Evolutionary conservation across 371 early-diverging fungal species (phyloP), one percentile per base, ranked within the genome.

Genomic region (Mortierella sp.): DNA sequence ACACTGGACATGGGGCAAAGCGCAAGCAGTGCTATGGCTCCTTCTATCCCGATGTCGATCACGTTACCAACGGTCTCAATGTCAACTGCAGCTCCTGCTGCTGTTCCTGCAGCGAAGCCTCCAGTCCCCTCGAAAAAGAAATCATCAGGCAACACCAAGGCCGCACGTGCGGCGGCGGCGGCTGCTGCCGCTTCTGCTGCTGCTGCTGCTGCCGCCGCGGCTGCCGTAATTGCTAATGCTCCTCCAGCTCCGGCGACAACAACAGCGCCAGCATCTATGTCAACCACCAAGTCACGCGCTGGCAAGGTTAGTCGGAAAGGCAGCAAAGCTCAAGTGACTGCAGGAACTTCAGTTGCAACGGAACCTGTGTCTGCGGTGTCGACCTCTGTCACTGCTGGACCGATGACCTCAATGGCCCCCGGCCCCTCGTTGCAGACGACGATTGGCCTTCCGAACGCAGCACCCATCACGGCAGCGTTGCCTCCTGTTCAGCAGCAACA

Each of bases 241-340:
- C 54, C 11, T 72, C 54, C 81, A 18, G 65, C 55, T 49, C 68
- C 76, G 10, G 14, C 56, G 1, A 41, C 74, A 2, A 38, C 71
- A 48, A 12, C 76, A 18, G 65, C 44, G 38, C 32, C 75, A 3
- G 43, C 49, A 8, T 27, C 63, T 24, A 74, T 46, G 5, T n/a
- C 75, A 14, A 21, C 76, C 7, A 35, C 72, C 10, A 82, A 82
- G 44, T 16, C 78, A 14, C 75, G 83, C 2, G 32, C 63, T 3
- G 35, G 72, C 35, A 78, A 78, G 70, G 75, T 76, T 18, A 82
- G 72, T 58, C 68, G 75, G 2, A 75, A 73, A 44, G 70, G 72
- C n/a, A 55, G 51, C 71, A 72, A 71, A 7, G 2, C 65, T 7
- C 56, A 72, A 43, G 75, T 80, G 35, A 44, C 78, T 16, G 75